Evolutionary conservation across 805 yeast genomes (phyloP).

Genomic region (Hanseniaspora singularis): DNA sequence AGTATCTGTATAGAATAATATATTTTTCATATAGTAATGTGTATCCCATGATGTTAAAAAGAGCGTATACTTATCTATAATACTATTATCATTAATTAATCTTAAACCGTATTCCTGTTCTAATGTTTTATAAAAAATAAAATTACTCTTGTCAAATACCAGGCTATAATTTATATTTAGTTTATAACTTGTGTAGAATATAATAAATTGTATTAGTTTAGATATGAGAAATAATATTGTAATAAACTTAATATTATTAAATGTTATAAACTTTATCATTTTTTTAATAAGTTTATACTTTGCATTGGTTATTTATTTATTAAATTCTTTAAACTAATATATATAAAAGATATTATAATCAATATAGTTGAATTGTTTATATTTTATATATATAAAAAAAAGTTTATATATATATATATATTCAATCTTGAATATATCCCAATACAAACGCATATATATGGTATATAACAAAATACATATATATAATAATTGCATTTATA

Average conservation of each 20-base stretch:
- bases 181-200: not conserved
- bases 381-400: too few relatives aligned
- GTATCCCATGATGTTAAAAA: constrained; percentile 12
- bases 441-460: too few relatives aligned
- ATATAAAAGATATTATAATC: too few relatives aligned
- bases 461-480: too few relatives aligned
- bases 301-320: too few relatives aligned
- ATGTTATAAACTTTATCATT: too few relatives aligned
- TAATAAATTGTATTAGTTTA: constrained; percentile 1
- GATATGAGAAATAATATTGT: not conserved
- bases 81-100: not conserved
- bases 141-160: constrained; percentile 9
- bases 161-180: not conserved
- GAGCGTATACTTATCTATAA: not conserved
- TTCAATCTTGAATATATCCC: too few relatives aligned
- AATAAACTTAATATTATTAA: not conserved
- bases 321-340: too few relatives aligned
- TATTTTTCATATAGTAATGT: constrained; percentile 10
- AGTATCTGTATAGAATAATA: not conserved
- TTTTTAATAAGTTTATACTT: too few relatives aligned
- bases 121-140: not conserved
- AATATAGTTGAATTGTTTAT: too few relatives aligned
- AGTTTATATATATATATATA: too few relatives aligned
- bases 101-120: not conserved
- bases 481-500: not conserved